Evolutionary conservation across 257 asterid species (phyloP).

Genomic region (Scutellaria baicalensis): DNA sequence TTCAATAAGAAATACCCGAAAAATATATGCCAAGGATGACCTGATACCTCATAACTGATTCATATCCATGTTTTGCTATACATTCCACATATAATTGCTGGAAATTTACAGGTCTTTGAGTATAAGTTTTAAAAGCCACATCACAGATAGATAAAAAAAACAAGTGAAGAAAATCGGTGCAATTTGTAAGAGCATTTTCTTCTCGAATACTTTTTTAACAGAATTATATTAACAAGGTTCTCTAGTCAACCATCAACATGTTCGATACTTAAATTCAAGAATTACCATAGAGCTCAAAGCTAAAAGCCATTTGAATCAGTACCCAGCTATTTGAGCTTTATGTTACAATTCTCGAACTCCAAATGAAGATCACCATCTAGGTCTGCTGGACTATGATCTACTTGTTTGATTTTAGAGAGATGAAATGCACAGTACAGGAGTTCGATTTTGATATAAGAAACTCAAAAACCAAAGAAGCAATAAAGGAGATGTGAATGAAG

Average conservation of each 20-base stretch:
- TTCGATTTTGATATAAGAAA: neutral
- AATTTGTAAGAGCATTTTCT: neutral
- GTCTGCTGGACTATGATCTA: no score
- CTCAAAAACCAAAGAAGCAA: neutral
- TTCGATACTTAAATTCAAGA: neutral
- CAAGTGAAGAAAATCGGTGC: neutral
- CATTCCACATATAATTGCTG: neutral
- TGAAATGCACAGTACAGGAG: neutral
- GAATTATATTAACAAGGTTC: neutral
- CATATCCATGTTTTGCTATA: neutral
- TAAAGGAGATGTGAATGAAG: neutral
- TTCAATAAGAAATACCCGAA: neutral
- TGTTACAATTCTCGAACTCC: no score
- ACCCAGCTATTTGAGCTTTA: no score
- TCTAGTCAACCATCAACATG: neutral
- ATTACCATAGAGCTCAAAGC: neutral
- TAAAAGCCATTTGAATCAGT: no score
- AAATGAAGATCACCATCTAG: no score
- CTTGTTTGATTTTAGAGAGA: neutral
- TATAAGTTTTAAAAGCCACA: neutral
- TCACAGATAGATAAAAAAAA: neutral
- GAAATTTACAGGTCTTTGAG: neutral
- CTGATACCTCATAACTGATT: neutral
- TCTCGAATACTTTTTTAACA: neutral
- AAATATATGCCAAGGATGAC: neutral